phyloP scores from a whole-genome alignment of 2,329 filamentous ascomycete species.

The Lachnellula arida region DNA sequence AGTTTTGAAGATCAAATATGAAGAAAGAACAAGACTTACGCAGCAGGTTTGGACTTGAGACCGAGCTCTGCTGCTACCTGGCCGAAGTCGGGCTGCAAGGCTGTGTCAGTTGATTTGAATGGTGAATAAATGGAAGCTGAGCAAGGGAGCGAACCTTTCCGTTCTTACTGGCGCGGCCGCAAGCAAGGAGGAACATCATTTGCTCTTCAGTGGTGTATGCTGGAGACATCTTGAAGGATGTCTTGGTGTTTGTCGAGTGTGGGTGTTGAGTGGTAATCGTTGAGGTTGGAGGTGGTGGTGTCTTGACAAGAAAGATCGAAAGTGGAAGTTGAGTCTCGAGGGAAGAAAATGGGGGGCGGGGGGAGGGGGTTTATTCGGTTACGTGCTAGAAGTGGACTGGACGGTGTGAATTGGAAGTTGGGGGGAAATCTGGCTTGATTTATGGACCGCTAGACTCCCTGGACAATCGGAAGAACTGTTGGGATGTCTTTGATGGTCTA shows the following conservation, averaged over 20 bases:
- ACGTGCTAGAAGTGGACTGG: too few species aligned
- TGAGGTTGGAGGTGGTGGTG: background rate
- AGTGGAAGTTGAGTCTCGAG: background rate
- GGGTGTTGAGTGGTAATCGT: background rate
- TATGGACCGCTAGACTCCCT: background rate
- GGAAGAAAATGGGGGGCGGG: too few species aligned
- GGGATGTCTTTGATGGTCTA: slow-evolving; percentile 21
- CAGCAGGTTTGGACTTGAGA: slow-evolving; percentile 62
- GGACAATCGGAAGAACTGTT: slow-evolving; percentile 3
- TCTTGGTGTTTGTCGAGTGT: background rate
- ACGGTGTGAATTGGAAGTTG: too few species aligned
- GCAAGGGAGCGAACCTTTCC: slow-evolving; percentile 48
- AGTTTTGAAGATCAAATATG: background rate
- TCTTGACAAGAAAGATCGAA: background rate
- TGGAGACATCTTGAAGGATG: slow-evolving; percentile 41
- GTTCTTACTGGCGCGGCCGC: slow-evolving; percentile 55
- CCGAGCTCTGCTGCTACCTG: slow-evolving; percentile 59
- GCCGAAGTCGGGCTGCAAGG: slow-evolving; percentile 57
- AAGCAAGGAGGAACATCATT: slow-evolving; percentile 62
- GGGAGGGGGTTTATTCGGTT: too few species aligned
- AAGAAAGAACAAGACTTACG: slow-evolving; percentile 48
- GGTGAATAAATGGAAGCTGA: background rate
- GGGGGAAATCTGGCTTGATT: background rate
- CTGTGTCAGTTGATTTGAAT: background rate
- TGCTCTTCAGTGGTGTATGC: slow-evolving; percentile 46